Conservation (phyloP, 208 protist species). For the Leishmania braziliensis region DNA sequence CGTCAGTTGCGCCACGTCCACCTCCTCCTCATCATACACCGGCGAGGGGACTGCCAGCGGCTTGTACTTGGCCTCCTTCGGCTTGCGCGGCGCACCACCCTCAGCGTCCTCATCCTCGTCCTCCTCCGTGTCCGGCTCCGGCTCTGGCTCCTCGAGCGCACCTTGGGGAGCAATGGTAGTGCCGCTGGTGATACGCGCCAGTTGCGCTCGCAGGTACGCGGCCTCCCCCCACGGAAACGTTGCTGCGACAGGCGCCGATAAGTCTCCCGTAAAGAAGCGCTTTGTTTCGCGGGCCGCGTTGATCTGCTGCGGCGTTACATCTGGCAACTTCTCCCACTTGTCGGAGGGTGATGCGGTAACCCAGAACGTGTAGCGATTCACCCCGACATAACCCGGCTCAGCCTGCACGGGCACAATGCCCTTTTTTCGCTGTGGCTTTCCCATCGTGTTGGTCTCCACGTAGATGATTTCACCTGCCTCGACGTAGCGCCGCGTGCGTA, state of each 20-base stretch:
- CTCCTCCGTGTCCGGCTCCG: slow-evolving; percentile 79
- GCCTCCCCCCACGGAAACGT: slow-evolving; percentile 93
- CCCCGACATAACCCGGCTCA: slow-evolving; percentile 84
- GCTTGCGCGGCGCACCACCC: slow-evolving; percentile 36
- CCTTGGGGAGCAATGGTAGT: slow-evolving; percentile 91
- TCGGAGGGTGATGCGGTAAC: slow-evolving; percentile 77
- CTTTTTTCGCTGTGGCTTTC: slow-evolving; percentile 82
- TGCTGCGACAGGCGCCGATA: slow-evolving; percentile 74
- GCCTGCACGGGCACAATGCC: slow-evolving; percentile 78
- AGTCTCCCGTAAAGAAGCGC: slow-evolving; percentile 91
- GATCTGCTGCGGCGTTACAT: slow-evolving; percentile 95
- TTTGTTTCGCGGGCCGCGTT: slow-evolving; percentile 83
- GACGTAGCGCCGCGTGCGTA: slow-evolving; percentile 81
- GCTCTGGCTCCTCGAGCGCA: slow-evolving; percentile 83
- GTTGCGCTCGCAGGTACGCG: slow-evolving; percentile 93
- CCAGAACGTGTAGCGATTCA: slow-evolving; percentile 93
- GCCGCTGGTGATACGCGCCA: slow-evolving; percentile 91
- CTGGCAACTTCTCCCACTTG: slow-evolving; percentile 85
- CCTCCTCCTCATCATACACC: slow-evolving; percentile 75
- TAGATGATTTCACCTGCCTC: slow-evolving; percentile 76
- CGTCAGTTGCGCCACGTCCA: slow-evolving; percentile 76
- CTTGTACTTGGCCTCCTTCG: slow-evolving; percentile 87
- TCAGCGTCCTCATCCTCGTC: slow-evolving; percentile 87
- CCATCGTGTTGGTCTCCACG: slow-evolving; percentile 90
- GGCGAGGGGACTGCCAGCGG: slow-evolving; percentile 62